These are phyloP conservation scores for Massarina eburnea DNA, from an alignment of 2,329 filamentous ascomycete genomes.

Conservation along the genomic window DNA sequence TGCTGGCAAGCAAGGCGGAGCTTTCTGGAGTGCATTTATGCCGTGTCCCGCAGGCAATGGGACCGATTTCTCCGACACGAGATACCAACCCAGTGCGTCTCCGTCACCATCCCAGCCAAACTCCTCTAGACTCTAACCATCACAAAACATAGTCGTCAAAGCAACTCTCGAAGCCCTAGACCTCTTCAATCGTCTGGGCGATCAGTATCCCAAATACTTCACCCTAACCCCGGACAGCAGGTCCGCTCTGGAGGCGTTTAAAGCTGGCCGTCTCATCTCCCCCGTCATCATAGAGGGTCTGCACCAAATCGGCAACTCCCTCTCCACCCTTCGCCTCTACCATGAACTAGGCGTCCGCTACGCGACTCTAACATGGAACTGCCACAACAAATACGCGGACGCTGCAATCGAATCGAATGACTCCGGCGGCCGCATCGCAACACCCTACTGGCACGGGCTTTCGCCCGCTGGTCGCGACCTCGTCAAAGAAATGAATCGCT, in stretches of 20 bases:
- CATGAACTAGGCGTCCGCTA: slow-evolving; percentile 81
- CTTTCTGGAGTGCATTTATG: slow-evolving; percentile 91
- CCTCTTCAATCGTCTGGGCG: slow-evolving; percentile 65
- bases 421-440: slow-evolving; percentile 43
- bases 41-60: slow-evolving; percentile 69
- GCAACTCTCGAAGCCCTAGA: slow-evolving; percentile 76
- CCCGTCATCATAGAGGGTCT: slow-evolving; percentile 59
- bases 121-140: slow-evolving; percentile 8
- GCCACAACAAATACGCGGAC: slow-evolving; percentile 87
- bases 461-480: slow-evolving; percentile 69
- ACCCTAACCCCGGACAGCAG: slow-evolving; percentile 63
- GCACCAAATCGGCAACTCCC: slow-evolving; percentile 88
- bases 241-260: slow-evolving; percentile 60
- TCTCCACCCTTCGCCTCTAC: slow-evolving; percentile 73
- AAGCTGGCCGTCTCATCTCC: slow-evolving; percentile 37
- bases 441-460: slow-evolving; percentile 70
- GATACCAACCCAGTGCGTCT: slow-evolving; percentile 65
- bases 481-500: slow-evolving; percentile 86
- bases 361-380: slow-evolving; percentile 88
- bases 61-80: slow-evolving; percentile 71
- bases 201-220: slow-evolving; percentile 68
- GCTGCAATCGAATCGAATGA: slow-evolving; percentile 67
- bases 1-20: slow-evolving; percentile 72
- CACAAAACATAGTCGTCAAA: slow-evolving; percentile 58
- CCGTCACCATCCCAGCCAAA: not conserved